Base-by-base conservation (phyloP, 257 asterid species). In the Leptodermis oblonga region DNA sequence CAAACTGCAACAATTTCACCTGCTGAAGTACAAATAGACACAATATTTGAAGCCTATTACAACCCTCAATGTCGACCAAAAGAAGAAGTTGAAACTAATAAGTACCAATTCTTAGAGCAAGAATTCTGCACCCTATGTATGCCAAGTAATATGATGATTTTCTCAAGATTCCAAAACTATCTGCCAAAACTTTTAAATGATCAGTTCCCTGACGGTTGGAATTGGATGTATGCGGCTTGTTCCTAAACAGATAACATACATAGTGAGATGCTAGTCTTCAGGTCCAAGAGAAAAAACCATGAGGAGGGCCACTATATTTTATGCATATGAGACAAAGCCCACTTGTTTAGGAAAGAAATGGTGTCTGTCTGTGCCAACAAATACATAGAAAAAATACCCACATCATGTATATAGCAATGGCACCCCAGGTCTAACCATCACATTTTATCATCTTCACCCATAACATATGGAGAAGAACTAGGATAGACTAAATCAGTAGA, bases 1-100 rank as follows among this genome's bases (percentile, higher is more conserved):
- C 18, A 11, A 48, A 51, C 60, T 25, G 54, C 58, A 54, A 18
- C 18, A 59, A 23, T 51, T 22, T 45, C 51, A 56, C 71, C 76
- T 45, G 52, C 53, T 65, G 59, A 76, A 33, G 49, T 17, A 62
- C 42, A 39, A 11, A 23, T 17, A 53, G 6, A 51, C 26, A 49
- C 20, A 62, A 36, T 31, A 34, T n/a, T 39, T 48, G 26, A 59
- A 34, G 4, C 2, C 9, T 25, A 31, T 28, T 15, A 14, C 20
- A 0, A 7, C 22, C 14, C 36, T 34, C 30, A 25, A 14, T n/a
- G 22, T 15, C 14, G 53, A 33, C 25, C 28, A 56, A 49, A n/a
- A 28, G 23, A 10, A 43, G 49, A 14, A 43, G 1, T 4, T 43
- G 49, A n/a, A n/a, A n/a, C n/a, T n/a, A n/a, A n/a, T n/a, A n/a